A percentile compares a stretch with the other conserved stretches of the same genome.
These are phyloP conservation scores for Nannochloris sp. DNA, from an alignment of 139 green algal genomes.

Conservation along the genomic window DNA sequence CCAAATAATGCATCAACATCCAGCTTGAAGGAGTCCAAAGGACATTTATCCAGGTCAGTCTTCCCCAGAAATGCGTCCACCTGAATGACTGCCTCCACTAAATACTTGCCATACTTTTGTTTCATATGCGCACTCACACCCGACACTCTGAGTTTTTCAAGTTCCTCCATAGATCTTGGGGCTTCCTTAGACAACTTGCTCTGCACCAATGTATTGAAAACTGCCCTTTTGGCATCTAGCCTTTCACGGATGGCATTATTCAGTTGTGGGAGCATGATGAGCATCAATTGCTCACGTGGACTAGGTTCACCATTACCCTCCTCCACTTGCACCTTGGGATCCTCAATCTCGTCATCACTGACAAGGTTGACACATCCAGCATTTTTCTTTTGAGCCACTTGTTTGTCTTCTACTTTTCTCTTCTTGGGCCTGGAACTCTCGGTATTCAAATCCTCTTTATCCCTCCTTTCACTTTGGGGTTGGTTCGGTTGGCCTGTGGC, in stretches of 20 bases:
- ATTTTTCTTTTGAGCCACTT: background rate
- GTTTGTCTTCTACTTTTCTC: background rate
- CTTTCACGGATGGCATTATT: conserved; percentile 10
- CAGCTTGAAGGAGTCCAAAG: conserved; percentile 29
- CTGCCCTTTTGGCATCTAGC: background rate
- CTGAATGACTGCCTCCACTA: conserved; percentile 22
- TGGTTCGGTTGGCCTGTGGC: no score
- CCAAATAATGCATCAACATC: conserved; percentile 8
- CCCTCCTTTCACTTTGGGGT: background rate
- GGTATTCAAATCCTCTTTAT: background rate
- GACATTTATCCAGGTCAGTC: background rate
- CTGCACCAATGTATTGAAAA: conserved; percentile 7
- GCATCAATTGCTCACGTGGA: conserved; percentile 3
- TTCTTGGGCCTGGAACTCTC: no score
- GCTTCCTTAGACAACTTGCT: background rate
- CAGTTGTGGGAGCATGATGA: conserved; percentile 17
- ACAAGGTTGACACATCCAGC: background rate
- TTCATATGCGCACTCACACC: conserved; percentile 25
- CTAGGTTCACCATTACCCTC: background rate
- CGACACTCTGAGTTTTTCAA: conserved; percentile 7
- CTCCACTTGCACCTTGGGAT: background rate
- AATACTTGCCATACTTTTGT: conserved; percentile 7
- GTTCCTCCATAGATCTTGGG: background rate
- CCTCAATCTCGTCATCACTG: background rate
- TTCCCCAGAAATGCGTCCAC: conserved; percentile 23